Conservation (phyloP, 768 basidiomycete genomes). For the Porphyrellus cyaneotinctus region DNA sequence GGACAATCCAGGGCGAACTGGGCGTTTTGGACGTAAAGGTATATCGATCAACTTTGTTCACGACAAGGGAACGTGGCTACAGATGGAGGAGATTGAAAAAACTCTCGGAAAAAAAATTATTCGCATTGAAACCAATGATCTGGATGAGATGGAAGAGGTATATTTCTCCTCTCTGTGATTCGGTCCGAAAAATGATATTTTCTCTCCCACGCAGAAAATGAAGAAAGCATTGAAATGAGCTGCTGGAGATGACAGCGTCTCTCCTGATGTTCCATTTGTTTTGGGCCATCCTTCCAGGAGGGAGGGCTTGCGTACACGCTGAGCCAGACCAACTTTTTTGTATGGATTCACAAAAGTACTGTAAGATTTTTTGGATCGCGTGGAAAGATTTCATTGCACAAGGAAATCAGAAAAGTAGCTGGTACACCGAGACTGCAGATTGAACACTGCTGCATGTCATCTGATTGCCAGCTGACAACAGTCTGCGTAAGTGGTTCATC, state of each 20-base stretch:
- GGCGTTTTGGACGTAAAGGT: constrained; percentile 95
- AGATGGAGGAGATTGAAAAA: constrained; percentile 88
- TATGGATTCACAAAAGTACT: not conserved
- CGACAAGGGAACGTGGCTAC: constrained; percentile 78
- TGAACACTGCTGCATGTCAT: too few species aligned
- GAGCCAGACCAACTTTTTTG: not conserved
- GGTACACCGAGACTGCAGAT: too few species aligned
- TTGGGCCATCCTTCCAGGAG: not conserved
- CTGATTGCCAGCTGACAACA: too few species aligned
- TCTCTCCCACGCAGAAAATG: constrained; percentile 55
- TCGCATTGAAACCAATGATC: constrained; percentile 82
- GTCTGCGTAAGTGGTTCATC: too few species aligned
- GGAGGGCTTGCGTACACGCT: not conserved
- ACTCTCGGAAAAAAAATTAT: constrained; percentile 74
- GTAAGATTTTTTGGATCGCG: too few species aligned
- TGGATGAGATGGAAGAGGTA: constrained; percentile 94
- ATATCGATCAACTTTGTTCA: constrained; percentile 98
- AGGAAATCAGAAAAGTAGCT: not conserved
- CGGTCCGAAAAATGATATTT: not conserved
- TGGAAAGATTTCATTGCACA: too few species aligned
- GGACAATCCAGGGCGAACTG: constrained; percentile 76
- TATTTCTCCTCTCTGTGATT: constrained; percentile 19
- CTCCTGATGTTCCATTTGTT: not conserved
- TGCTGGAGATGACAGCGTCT: not conserved
- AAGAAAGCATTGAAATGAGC: constrained; percentile 69